A percentile compares a stretch with the other conserved stretches of the same genome.
These are phyloP conservation scores for Guyanaporus albipodus DNA, from an alignment of 768 basidiomycete genomes.

Conservation along the genomic window DNA sequence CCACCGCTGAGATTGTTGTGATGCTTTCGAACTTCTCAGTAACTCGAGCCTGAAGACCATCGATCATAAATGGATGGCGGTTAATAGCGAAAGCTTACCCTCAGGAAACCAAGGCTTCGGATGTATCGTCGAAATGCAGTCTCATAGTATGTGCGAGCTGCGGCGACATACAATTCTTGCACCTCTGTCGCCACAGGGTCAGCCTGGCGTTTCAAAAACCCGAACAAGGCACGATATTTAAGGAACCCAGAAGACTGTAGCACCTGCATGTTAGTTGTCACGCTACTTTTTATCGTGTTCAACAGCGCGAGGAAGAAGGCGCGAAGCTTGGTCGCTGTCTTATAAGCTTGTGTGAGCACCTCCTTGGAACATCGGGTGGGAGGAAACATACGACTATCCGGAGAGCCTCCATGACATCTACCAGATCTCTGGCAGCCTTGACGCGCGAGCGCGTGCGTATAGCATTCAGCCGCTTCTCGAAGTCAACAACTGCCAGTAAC, in stretches of 20 bases:
- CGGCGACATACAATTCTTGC: slow-evolving; percentile 78
- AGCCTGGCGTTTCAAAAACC: slow-evolving; percentile 82
- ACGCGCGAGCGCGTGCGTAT: slow-evolving; percentile 74
- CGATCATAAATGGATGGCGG: neutral
- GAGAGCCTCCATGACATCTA: slow-evolving; percentile 80
- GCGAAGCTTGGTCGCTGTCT: slow-evolving; percentile 90
- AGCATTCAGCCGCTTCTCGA: slow-evolving; percentile 70
- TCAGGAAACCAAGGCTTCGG: slow-evolving; percentile 74
- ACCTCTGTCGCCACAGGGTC: slow-evolving; percentile 80
- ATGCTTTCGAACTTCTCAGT: slow-evolving; percentile 70
- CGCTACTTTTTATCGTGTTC: slow-evolving; percentile 74
- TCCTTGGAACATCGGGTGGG: neutral
- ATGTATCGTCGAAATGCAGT: slow-evolving; percentile 91
- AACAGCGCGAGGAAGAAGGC: slow-evolving; percentile 81
- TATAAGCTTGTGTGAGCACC: slow-evolving; percentile 2
- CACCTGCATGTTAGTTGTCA: slow-evolving; percentile 90
- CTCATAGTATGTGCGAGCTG: slow-evolving; percentile 90
- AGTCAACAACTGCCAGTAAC: slow-evolving; percentile 75
- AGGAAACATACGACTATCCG: slow-evolving; percentile 70
- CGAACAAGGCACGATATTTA: slow-evolving; percentile 78
- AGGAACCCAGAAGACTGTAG: slow-evolving; percentile 84
- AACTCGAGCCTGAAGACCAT: slow-evolving; percentile 50
- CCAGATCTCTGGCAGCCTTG: slow-evolving; percentile 80
- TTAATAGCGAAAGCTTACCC: slow-evolving; percentile 40
- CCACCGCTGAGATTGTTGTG: slow-evolving; percentile 41